These are phyloP conservation scores for Spergularia azorica DNA, from an alignment of 179 eudicot genomes.

Conservation along the genomic window DNA sequence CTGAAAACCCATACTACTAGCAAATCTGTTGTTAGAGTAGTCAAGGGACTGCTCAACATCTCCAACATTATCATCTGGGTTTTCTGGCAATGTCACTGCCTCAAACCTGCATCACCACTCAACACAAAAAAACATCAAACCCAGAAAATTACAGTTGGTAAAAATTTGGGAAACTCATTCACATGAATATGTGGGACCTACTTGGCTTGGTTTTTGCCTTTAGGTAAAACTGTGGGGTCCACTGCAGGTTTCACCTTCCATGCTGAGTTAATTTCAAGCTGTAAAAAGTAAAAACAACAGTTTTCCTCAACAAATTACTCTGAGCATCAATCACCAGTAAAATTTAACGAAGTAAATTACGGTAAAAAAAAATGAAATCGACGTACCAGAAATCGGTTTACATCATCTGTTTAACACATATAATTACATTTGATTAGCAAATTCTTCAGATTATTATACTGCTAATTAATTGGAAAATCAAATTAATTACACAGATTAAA, in stretches of 20 bases:
- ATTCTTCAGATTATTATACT: background rate
- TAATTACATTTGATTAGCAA: background rate
- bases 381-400: conserved; percentile 84
- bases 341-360: background rate
- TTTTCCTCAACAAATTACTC: conserved; percentile 3
- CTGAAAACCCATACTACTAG: conserved; percentile 51
- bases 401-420: conserved; percentile 65
- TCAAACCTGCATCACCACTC: conserved; percentile 55
- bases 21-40: conserved; percentile 20
- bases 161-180: background rate
- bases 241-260: conserved; percentile 76
- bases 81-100: conserved; percentile 76
- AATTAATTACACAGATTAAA: background rate
- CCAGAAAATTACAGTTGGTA: background rate
- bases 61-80: conserved; percentile 46
- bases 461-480: background rate
- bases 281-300: conserved; percentile 3
- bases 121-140: background rate
- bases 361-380: conserved; percentile 9
- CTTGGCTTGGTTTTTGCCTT: conserved; percentile 88
- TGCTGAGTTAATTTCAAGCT: conserved; percentile 88
- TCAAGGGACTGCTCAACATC: conserved; percentile 66
- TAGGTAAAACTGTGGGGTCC: conserved; percentile 84
- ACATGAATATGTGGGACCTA: conserved; percentile 25
- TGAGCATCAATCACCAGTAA: conserved; percentile 24